Conservation (phyloP, 306 rosid genomes). For the Quercus rubra region DNA sequence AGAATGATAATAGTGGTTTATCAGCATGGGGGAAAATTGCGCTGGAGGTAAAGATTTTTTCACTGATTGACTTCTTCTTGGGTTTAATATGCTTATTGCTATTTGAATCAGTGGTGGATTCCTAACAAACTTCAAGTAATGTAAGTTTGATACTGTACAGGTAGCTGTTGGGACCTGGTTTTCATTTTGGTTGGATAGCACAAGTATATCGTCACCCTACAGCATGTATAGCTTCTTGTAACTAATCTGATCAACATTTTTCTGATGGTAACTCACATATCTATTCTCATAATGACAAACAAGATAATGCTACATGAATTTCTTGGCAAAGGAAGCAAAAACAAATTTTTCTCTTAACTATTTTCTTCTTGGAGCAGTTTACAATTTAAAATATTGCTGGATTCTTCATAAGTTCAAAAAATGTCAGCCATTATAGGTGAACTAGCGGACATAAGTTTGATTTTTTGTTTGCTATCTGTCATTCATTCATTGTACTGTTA, state of each 20-base stretch:
- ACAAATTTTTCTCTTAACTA: not conserved
- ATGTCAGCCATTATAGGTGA: not conserved
- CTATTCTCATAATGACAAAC: conserved; percentile 41
- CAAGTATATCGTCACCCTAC: conserved; percentile 85
- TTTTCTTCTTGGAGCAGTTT: too few relatives aligned
- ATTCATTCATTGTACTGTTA: not conserved
- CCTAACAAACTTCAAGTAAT: conserved; percentile 5
- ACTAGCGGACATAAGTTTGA: not conserved
- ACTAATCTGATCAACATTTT: conserved; percentile 72
- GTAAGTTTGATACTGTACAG: conserved; percentile 46
- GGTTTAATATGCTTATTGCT: conserved; percentile 6
- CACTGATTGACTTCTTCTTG: conserved; percentile 1
- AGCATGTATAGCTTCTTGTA: conserved; percentile 97
- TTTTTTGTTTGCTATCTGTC: not conserved
- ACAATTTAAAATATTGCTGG: not conserved
- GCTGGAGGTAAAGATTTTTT: conserved; percentile 57
- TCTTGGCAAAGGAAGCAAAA: too few relatives aligned
- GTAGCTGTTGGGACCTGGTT: conserved; percentile 79
- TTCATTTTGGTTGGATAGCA: conserved; percentile 74
- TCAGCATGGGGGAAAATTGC: conserved; percentile 47
- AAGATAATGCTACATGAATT: conserved; percentile 16
- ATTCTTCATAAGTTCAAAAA: not conserved
- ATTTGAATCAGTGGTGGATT: not conserved
- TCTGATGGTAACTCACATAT: conserved; percentile 90
- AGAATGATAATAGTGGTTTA: conserved; percentile 56